Evolutionary conservation across 108 stramenopile genomes (phyloP).

Genomic region (Bacterosira constricta): DNA sequence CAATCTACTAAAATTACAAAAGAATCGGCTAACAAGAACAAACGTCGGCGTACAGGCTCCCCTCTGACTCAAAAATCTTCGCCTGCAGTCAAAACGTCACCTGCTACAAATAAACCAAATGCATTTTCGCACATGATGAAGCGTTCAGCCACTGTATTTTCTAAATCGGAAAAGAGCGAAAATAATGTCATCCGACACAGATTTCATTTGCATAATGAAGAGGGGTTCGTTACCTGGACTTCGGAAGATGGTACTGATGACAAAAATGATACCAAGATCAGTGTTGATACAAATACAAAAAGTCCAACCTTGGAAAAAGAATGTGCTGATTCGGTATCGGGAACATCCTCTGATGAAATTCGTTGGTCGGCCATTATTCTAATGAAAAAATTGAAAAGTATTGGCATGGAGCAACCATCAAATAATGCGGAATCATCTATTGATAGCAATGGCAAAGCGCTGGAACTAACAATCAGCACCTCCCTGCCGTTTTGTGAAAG

Average conservation of each 20-base stretch:
- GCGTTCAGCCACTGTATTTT: conserved; percentile 54
- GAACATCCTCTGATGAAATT: not conserved
- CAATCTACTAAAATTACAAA: not conserved
- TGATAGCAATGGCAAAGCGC: conserved; percentile 2
- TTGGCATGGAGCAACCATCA: not conserved
- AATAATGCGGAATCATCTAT: not conserved
- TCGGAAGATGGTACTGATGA: conserved; percentile 33
- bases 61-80: too few relatives aligned
- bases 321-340: not conserved
- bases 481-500: conserved; percentile 19
- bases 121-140: conserved; percentile 46
- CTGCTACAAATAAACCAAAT: not conserved
- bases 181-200: conserved; percentile 13
- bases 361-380: conserved; percentile 47
- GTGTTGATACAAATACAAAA: conserved; percentile 1
- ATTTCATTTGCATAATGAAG: conserved; percentile 47
- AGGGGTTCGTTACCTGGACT: conserved; percentile 34
- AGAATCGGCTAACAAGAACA: not conserved
- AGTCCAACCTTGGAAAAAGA: not conserved
- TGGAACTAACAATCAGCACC: conserved; percentile 38
- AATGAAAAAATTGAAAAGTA: conserved; percentile 28
- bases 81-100: not conserved
- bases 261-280: conserved; percentile 11
- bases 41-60: not conserved
- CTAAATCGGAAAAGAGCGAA: not conserved